These are phyloP conservation scores for Geotrichum armillariae DNA, from an alignment of 1,139 yeast species.

Conservation along the genomic window DNA sequence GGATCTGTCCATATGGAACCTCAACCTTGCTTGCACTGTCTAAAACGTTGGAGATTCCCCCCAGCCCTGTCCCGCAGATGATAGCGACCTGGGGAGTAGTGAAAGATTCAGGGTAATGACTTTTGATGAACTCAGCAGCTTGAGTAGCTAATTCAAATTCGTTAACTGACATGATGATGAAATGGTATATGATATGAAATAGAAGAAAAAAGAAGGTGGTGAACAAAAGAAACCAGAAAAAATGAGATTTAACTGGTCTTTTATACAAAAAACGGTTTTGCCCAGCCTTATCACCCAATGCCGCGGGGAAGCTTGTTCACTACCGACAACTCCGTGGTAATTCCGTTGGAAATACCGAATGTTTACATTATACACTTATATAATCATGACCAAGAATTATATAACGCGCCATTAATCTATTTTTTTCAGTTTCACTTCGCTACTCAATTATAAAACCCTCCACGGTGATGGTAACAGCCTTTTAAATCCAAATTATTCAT, in stretches of 20 bases:
- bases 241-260: neutral
- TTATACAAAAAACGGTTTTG: neutral
- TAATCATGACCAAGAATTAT: neutral
- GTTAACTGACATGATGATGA: neutral
- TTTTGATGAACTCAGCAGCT: constrained; percentile 31
- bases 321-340: no score
- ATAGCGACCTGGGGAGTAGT: constrained; percentile 55
- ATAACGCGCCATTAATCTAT: no score
- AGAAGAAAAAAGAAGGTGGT: constrained; percentile 1
- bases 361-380: neutral
- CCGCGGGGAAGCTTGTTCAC: neutral
- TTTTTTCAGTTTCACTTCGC: neutral
- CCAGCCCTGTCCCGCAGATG: constrained; percentile 93
- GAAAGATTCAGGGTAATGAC: constrained; percentile 32
- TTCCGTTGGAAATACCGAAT: neutral
- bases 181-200: neutral
- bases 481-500: no score
- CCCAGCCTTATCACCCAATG: neutral
- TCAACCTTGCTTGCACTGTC: constrained; percentile 46
- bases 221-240: neutral
- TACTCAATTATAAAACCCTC: no score
- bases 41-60: constrained; percentile 70
- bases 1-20: constrained; percentile 67
- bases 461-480: neutral
- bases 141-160: constrained; percentile 28